Conservation (phyloP, 805 yeast species). For the Saccharomycopsis guyanensis region DNA sequence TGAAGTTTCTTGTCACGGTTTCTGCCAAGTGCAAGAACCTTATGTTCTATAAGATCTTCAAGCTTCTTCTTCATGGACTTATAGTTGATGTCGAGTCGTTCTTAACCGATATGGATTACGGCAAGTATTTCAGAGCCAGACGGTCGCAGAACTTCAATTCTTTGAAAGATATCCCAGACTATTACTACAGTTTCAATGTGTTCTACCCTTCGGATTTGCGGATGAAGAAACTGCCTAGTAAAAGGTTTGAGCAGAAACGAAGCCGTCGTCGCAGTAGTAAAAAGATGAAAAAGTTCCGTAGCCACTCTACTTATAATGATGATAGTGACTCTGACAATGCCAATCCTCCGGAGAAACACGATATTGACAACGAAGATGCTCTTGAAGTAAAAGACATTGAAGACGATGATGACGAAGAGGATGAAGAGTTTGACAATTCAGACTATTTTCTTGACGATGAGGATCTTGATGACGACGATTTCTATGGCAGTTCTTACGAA, state of each 20-base stretch:
- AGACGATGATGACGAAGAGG: constrained; percentile 2
- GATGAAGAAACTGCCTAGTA: neutral
- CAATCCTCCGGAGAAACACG: neutral
- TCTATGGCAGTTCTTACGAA: neutral
- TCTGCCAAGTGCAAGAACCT: constrained; percentile 6
- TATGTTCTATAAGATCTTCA: constrained; percentile 16
- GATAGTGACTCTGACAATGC: constrained; percentile 4
- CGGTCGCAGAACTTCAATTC: neutral
- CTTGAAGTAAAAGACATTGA: neutral
- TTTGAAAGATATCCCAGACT: constrained; percentile 3
- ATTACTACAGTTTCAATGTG: constrained; percentile 5
- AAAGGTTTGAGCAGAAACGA: neutral
- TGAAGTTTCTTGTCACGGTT: constrained; percentile 6
- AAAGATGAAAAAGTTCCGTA: neutral
- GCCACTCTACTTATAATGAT: neutral
- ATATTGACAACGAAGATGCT: constrained; percentile 6
- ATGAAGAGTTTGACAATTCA: neutral
- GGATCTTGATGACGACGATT: constrained; percentile 3
- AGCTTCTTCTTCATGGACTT: constrained; percentile 12
- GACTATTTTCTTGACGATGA: constrained; percentile 1
- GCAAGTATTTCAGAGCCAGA: constrained; percentile 4
- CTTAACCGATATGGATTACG: constrained; percentile 12
- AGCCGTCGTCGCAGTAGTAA: neutral
- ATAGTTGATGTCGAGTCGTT: constrained; percentile 18
- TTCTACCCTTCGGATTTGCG: neutral